These are phyloP conservation scores for Fomitopsis schrenkii DNA, from an alignment of 1,284 basidiomycete species.

Conservation along the genomic window DNA sequence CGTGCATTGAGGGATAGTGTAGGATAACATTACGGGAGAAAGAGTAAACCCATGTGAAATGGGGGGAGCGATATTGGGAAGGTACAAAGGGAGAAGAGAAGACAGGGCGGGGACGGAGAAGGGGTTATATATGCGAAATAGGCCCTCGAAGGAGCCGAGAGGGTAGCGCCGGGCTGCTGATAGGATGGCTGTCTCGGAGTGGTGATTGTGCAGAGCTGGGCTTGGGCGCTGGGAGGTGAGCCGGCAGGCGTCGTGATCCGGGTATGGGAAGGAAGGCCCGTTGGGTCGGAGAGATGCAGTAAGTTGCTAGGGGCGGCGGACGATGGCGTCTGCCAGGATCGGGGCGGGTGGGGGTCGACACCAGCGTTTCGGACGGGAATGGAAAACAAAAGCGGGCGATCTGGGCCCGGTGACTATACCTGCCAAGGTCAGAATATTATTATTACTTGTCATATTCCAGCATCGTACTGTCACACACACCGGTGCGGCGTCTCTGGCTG, in stretches of 20 bases:
- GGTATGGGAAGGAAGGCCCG: conserved; percentile 34
- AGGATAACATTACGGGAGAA: conserved; percentile 24
- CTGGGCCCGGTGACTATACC: conserved; percentile 4
- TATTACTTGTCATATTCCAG: no score
- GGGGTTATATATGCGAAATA: conserved; percentile 23
- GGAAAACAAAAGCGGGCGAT: conserved; percentile 9
- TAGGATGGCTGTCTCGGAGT: conserved; percentile 8
- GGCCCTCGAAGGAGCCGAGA: conserved; percentile 12
- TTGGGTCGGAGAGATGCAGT: conserved; percentile 29
- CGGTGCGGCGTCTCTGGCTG: background rate
- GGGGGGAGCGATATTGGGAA: conserved; percentile 20
- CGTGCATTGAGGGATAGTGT: conserved; percentile 22
- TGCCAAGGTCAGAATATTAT: no score
- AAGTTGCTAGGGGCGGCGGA: conserved; percentile 8
- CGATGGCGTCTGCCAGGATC: conserved; percentile 7
- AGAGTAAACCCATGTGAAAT: conserved; percentile 18
- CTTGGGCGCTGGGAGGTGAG: conserved; percentile 18
- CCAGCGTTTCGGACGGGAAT: conserved; percentile 8
- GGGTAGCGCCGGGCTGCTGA: conserved; percentile 8
- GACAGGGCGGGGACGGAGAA: conserved; percentile 20
- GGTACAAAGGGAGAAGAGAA: conserved; percentile 25
- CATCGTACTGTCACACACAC: no score
- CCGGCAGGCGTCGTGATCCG: conserved; percentile 34
- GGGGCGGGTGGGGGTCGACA: background rate
- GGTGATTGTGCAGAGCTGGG: background rate